These are phyloP conservation scores for Kodamaea arcana DNA, from an alignment of 1,139 yeast species.

Conservation along the genomic window DNA sequence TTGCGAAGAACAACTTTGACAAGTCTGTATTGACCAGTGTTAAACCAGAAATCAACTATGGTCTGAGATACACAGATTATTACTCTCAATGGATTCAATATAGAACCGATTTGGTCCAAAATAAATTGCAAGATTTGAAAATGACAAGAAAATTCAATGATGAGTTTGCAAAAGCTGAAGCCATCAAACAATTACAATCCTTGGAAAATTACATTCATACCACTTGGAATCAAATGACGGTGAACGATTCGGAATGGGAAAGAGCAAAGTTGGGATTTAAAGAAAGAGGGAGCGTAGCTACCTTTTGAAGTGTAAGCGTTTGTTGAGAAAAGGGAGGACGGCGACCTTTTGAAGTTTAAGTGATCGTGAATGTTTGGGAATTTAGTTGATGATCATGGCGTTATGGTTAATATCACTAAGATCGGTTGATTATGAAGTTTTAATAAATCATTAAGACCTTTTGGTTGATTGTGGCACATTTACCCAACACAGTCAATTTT, in stretches of 20 bases:
- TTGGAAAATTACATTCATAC: slow-evolving; percentile 34
- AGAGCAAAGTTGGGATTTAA: slow-evolving; percentile 7
- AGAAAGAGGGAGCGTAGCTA: too few species aligned
- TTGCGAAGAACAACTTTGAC: slow-evolving; percentile 24
- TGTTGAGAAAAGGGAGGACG: too few species aligned
- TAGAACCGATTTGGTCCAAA: slow-evolving; percentile 26
- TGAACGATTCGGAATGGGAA: slow-evolving; percentile 26
- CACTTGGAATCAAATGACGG: slow-evolving; percentile 48
- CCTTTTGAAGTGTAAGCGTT: too few species aligned
- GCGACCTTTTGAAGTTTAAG: too few species aligned
- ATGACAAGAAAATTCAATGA: slow-evolving; percentile 21
- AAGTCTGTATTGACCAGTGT: slow-evolving; percentile 31
- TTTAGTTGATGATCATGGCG: too few species aligned
- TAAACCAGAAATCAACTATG: slow-evolving; percentile 36
- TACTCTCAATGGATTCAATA: slow-evolving; percentile 35
- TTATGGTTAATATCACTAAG: too few species aligned
- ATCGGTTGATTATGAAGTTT: too few species aligned
- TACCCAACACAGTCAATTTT: too few species aligned
- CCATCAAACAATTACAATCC: slow-evolving; percentile 32
- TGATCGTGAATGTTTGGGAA: too few species aligned
- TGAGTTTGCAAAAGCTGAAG: slow-evolving; percentile 39
- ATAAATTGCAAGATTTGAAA: slow-evolving; percentile 23
- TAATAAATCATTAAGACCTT: too few species aligned
- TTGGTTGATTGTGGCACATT: too few species aligned
- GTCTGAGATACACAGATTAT: slow-evolving; percentile 30